A percentile compares a stretch with the other conserved stretches of the same genome.
phyloP scores from a whole-genome alignment of 768 basidiomycete genomes.

The Boletus coccyginus region DNA sequence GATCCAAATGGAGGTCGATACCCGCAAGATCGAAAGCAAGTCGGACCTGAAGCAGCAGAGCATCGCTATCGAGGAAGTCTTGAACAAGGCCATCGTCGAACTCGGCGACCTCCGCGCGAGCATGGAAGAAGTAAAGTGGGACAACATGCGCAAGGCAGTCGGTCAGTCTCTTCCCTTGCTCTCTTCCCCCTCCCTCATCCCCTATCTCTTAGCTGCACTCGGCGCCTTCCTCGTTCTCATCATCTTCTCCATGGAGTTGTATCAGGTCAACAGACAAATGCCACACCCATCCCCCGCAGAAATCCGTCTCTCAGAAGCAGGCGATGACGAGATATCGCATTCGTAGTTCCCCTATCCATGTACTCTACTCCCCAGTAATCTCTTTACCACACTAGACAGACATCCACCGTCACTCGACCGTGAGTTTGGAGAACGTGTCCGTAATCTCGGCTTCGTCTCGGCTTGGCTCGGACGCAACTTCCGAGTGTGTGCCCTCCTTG shows the following conservation, averaged over 20 bases:
- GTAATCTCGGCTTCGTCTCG: slow-evolving; percentile 36
- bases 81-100: slow-evolving; percentile 70
- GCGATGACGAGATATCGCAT: slow-evolving; percentile 10
- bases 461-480: slow-evolving; percentile 11
- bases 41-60: slow-evolving; percentile 82
- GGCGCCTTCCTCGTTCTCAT: slow-evolving; percentile 66
- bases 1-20: slow-evolving; percentile 96
- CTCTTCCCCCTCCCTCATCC: background rate
- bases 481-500: slow-evolving; percentile 11
- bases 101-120: slow-evolving; percentile 77
- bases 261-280: slow-evolving; percentile 38
- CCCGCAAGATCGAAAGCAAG: slow-evolving; percentile 86
- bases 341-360: slow-evolving; percentile 10
- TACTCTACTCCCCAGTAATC: slow-evolving; percentile 18
- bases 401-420: slow-evolving; percentile 39
- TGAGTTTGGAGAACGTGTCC: slow-evolving; percentile 54
- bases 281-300: slow-evolving; percentile 12
- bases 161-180: slow-evolving; percentile 41
- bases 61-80: slow-evolving; percentile 79
- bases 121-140: slow-evolving; percentile 86
- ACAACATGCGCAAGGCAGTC: slow-evolving; percentile 83
- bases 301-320: background rate
- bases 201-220: slow-evolving; percentile 48
- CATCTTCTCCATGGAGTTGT: slow-evolving; percentile 68
- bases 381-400: slow-evolving; percentile 3